Conservation (phyloP, 2,329 filamentous ascomycete genomes). For the Seiridium cupressi region DNA sequence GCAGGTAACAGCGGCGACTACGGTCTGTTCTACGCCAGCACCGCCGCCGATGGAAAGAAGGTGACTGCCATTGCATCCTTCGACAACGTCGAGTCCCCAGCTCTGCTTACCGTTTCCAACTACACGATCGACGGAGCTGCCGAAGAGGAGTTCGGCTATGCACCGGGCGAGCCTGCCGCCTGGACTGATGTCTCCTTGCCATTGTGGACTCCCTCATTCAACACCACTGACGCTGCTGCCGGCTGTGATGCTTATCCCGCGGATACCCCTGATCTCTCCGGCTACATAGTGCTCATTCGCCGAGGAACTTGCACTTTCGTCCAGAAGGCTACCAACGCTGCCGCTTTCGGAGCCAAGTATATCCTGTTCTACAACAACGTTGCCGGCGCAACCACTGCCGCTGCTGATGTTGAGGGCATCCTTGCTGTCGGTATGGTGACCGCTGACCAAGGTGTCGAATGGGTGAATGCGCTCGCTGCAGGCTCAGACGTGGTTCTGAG, state of each 20-base stretch:
- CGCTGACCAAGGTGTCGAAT: conserved; percentile 37
- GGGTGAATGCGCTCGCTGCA: conserved; percentile 40
- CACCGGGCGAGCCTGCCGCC: conserved; percentile 35
- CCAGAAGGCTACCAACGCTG: conserved; percentile 52
- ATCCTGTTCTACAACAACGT: conserved; percentile 61
- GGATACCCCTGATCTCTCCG: conserved; percentile 55
- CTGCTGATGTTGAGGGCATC: conserved; percentile 31
- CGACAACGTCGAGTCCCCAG: conserved; percentile 43
- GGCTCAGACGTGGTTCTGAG: conserved; percentile 42
- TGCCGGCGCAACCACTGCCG: conserved; percentile 29
- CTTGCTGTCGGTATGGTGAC: conserved; percentile 36
- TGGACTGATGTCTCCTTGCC: conserved; percentile 47
- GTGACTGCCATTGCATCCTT: conserved; percentile 50
- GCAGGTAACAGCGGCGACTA: conserved; percentile 47
- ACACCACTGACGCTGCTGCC: conserved; percentile 46
- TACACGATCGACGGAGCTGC: conserved; percentile 37
- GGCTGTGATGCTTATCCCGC: conserved; percentile 52
- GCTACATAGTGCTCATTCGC: conserved; percentile 57
- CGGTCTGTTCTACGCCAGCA: conserved; percentile 49
- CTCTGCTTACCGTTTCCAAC: conserved; percentile 38
- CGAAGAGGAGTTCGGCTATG: conserved; percentile 39
- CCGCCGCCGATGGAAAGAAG: conserved; percentile 44
- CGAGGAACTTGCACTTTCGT: conserved; percentile 57
- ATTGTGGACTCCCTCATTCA: conserved; percentile 47
- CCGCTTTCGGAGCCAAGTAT: conserved; percentile 55